Conservation (phyloP, 1,284 basidiomycete species). For the Testicularia cyperi region DNA sequence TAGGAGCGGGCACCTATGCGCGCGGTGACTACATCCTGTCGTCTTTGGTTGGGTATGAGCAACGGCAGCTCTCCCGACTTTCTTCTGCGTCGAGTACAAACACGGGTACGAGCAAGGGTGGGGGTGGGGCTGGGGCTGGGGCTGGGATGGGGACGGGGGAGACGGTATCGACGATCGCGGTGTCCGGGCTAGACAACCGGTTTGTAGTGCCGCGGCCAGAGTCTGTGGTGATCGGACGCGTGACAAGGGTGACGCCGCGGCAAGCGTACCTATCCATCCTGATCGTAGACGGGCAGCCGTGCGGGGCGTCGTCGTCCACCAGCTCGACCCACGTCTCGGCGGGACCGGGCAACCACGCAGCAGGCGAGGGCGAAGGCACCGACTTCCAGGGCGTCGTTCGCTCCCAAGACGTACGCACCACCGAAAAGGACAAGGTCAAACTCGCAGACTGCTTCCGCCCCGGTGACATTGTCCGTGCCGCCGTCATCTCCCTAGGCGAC, state of each 20-base stretch:
- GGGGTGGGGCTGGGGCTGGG: too few relatives aligned
- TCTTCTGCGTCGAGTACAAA: not conserved
- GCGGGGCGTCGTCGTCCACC: slow-evolving; percentile 30
- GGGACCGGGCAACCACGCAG: slow-evolving; percentile 52
- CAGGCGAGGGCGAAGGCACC: slow-evolving; percentile 52
- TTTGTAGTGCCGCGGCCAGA: slow-evolving; percentile 45
- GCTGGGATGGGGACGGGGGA: too few relatives aligned
- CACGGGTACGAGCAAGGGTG: too few relatives aligned
- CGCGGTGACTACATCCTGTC: slow-evolving; percentile 45
- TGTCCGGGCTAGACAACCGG: slow-evolving; percentile 28
- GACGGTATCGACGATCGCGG: slow-evolving; percentile 4
- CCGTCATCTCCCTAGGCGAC: slow-evolving; percentile 66
- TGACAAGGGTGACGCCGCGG: slow-evolving; percentile 81
- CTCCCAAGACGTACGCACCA: slow-evolving; percentile 74
- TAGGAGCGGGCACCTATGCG: slow-evolving; percentile 43
- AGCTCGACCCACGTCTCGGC: slow-evolving; percentile 19
- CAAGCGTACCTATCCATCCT: slow-evolving; percentile 86
- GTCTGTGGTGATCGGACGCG: slow-evolving; percentile 68
- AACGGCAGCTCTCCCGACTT: slow-evolving; percentile 3
- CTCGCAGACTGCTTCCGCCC: slow-evolving; percentile 92
- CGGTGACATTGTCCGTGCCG: slow-evolving; percentile 89
- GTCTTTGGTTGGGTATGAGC: slow-evolving; percentile 44
- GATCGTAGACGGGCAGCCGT: slow-evolving; percentile 83
- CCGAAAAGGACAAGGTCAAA: slow-evolving; percentile 88
- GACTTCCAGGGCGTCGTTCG: slow-evolving; percentile 89